A percentile compares a stretch with the other conserved stretches of the same genome.
Evolutionary conservation across 345 rosid species (phyloP).

Genomic region (Rubroshorea leprosula): DNA sequence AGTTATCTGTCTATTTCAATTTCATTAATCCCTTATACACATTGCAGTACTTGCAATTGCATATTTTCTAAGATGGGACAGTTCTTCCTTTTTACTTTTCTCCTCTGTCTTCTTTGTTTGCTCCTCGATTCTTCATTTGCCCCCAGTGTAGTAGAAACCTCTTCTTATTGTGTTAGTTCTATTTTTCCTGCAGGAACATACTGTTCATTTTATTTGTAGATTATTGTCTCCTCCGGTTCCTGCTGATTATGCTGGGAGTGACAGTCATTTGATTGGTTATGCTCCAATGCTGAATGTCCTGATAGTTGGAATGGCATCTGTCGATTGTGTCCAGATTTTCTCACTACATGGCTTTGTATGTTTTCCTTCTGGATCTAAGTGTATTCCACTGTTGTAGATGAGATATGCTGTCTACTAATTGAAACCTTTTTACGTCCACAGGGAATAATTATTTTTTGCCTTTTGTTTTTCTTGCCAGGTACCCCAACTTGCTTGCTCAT

Average conservation of each 20-base stretch:
- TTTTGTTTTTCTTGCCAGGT: constrained; percentile 37
- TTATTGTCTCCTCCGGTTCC: constrained; percentile 79
- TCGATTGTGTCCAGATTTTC: constrained; percentile 88
- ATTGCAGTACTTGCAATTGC: neutral
- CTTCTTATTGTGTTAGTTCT: neutral
- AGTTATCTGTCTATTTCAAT: constrained; percentile 6
- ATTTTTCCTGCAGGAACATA: constrained; percentile 67
- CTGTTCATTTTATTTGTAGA: constrained; percentile 71
- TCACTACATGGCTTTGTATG: constrained; percentile 92
- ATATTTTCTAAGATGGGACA: neutral
- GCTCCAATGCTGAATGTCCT: constrained; percentile 85
- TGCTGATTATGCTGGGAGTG: constrained; percentile 45
- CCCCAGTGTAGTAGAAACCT: neutral
- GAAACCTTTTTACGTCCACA: too few species aligned
- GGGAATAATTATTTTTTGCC: neutral
- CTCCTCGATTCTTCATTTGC: neutral
- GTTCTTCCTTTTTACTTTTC: neutral
- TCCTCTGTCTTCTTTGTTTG: neutral
- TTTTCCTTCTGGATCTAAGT: constrained; percentile 10
- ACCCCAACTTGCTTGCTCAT: constrained; percentile 86
- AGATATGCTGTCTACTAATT: neutral
- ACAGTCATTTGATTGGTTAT: constrained; percentile 65
- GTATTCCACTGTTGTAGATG: neutral
- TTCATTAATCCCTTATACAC: neutral
- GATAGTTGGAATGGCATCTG: constrained; percentile 77